These are phyloP conservation scores for Brassica rapa DNA, from an alignment of 345 rosid species.

Conservation along the genomic window DNA sequence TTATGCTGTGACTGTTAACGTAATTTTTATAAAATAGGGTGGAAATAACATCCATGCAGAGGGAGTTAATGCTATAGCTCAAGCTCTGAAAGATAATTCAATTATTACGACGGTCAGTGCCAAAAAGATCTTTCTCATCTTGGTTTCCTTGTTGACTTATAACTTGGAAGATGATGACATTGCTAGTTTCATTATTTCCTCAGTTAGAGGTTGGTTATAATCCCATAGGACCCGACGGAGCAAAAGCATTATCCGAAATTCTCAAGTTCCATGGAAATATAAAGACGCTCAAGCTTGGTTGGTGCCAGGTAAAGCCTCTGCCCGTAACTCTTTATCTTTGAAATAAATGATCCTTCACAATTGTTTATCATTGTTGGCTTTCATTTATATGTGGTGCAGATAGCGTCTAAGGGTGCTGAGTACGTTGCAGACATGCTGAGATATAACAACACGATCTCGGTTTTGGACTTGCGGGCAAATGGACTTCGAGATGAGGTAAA, in stretches of 20 bases:
- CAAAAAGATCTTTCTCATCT: too few relatives aligned
- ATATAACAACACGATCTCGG: slow-evolving; percentile 74
- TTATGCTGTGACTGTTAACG: slow-evolving; percentile 14
- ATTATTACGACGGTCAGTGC: slow-evolving; percentile 67
- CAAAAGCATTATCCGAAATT: slow-evolving; percentile 76
- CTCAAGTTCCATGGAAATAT: slow-evolving; percentile 90
- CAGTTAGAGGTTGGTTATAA: slow-evolving; percentile 94
- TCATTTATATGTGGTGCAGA: slow-evolving; percentile 53
- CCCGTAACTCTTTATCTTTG: neutral
- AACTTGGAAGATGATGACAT: slow-evolving; percentile 18
- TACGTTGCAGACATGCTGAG: slow-evolving; percentile 79
- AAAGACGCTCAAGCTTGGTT: slow-evolving; percentile 84
- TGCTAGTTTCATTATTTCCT: slow-evolving; percentile 12
- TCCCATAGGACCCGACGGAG: slow-evolving; percentile 88
- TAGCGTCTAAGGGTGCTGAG: slow-evolving; percentile 86
- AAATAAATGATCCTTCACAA: neutral
- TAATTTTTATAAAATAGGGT: slow-evolving; percentile 51
- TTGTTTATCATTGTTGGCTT: slow-evolving; percentile 9
- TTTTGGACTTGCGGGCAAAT: slow-evolving; percentile 91
- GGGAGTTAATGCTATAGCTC: slow-evolving; percentile 75
- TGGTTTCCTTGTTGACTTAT: slow-evolving; percentile 16
- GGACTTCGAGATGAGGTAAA: slow-evolving; percentile 86
- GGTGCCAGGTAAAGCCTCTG: slow-evolving; percentile 76
- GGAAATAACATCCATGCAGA: slow-evolving; percentile 86
- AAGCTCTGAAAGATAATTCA: slow-evolving; percentile 72